Evolutionary conservation across 2,329 filamentous ascomycete genomes (phyloP), one percentile per base, ranked within the genome.

Genomic region (Arthroderma uncinatum): DNA sequence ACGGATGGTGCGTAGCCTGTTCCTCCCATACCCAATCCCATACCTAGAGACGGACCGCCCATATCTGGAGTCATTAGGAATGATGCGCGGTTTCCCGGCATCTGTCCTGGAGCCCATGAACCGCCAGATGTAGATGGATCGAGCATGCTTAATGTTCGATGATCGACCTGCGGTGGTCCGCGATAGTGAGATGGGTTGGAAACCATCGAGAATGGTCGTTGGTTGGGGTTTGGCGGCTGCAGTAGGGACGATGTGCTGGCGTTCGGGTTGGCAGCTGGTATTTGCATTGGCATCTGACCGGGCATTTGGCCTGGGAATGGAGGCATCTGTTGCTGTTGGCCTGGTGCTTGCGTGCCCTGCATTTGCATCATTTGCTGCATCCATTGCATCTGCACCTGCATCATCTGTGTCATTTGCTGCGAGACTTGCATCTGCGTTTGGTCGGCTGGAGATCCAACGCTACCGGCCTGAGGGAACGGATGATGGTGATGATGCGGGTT

Each of bases 331-430:
- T n/a, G n/a, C n/a, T n/a, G n/a, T n/a, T 34, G 44, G 44, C 44
- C 44, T 25, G 7, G 40, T 16, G 16, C 63, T 44, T 71, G 71
- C 57, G 68, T 66, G 23, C 70, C 77, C 79, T 89, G 87, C 82
- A 89, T 86, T 40, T 73, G 70, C 66, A 76, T 74, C 74, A 78
- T 77, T 62, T 76, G 73, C 65, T 91, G 86, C 86, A 94, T 92
- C 73, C 90, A 90, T 68, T 94, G 87, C 86, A 94, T 91, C 69
- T 95, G 89, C 85, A 93, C 89, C 68, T 90, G 86, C 86, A 92
- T 90, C 73, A 92, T 90, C 65, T 89, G 85, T 57, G 82, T 80
- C 87, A 92, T 91, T 67, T 91, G 86, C 66, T 89, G 85, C 5
- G 82, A 85, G 79, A 93, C 86, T 63, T 91, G 84, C 42, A 91